phyloP scores from a whole-genome alignment of 1,284 basidiomycete genomes.

The Cutaneotrichosporon sp. region DNA sequence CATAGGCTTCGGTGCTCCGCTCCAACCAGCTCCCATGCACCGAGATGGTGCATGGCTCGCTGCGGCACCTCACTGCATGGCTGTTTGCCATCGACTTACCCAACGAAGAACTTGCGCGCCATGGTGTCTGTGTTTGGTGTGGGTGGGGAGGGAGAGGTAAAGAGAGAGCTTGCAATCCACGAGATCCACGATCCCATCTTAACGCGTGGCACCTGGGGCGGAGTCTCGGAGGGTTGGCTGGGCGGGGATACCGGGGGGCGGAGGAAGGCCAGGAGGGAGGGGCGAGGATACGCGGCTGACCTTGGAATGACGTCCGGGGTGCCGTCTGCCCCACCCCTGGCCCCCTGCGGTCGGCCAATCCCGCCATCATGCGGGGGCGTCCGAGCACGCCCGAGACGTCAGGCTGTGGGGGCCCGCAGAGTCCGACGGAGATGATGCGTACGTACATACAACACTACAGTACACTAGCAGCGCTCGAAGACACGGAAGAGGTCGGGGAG shows the following conservation, averaged over 20 bases:
- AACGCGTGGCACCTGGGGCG: too few species aligned
- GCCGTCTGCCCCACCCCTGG: background rate
- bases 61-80: too few species aligned
- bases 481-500: slow-evolving; percentile 86
- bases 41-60: too few species aligned
- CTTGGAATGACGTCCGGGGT: slow-evolving; percentile 1
- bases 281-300: background rate
- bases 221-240: too few species aligned
- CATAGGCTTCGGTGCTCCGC: too few species aligned
- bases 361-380: background rate
- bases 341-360: background rate
- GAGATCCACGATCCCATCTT: too few species aligned
- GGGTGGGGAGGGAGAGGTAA: background rate
- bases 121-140: slow-evolving; percentile 29
- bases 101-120: slow-evolving; percentile 51
- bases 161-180: background rate
- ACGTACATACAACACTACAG: slow-evolving; percentile 2
- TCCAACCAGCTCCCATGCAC: too few species aligned
- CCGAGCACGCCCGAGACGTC: background rate
- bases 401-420: too few species aligned
- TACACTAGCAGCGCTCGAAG: slow-evolving; percentile 86
- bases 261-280: background rate
- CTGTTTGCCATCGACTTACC: slow-evolving; percentile 35
- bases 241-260: too few species aligned
- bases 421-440: background rate